phyloP scores from a whole-genome alignment of 2,329 filamentous ascomycete species.

The Diaporthe vexans region DNA sequence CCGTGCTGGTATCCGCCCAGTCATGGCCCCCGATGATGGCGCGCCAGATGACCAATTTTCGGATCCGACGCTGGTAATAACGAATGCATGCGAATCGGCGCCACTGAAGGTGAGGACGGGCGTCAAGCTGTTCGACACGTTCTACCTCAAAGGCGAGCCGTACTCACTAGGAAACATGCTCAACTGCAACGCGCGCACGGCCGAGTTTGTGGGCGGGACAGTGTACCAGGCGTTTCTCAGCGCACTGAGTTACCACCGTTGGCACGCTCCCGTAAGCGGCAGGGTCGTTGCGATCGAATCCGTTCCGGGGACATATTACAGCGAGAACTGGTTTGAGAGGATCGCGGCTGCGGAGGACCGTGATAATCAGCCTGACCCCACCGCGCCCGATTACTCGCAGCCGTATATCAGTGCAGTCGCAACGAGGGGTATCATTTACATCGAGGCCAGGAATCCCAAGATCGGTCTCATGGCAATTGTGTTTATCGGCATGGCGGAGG shows the following conservation, averaged over 20 bases:
- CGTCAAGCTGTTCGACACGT: constrained; percentile 63
- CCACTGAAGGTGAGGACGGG: constrained; percentile 60
- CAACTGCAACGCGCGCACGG: constrained; percentile 59
- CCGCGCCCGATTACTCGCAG: not conserved
- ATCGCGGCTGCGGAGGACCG: constrained; percentile 36
- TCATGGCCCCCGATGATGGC: constrained; percentile 50
- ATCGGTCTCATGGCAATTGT: constrained; percentile 4
- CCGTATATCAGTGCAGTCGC: constrained; percentile 27
- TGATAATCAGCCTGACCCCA: constrained; percentile 44
- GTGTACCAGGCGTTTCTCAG: constrained; percentile 74
- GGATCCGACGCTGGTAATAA: constrained; percentile 64
- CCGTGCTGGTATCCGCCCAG: constrained; percentile 63
- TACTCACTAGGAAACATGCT: constrained; percentile 70
- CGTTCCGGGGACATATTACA: constrained; percentile 70
- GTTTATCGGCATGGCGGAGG: constrained; percentile 11
- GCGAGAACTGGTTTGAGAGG: constrained; percentile 65
- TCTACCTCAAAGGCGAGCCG: constrained; percentile 73
- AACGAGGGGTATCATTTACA: constrained; percentile 18
- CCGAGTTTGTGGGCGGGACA: constrained; percentile 67
- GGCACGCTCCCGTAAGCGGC: constrained; percentile 72
- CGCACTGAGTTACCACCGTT: constrained; percentile 72
- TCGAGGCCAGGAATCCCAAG: constrained; percentile 6
- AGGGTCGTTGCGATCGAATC: constrained; percentile 65
- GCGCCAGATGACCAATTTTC: constrained; percentile 45
- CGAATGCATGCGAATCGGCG: constrained; percentile 69